Evolutionary conservation across 108 stramenopile species (phyloP).

Genomic region (Skeletonema grethae): DNA sequence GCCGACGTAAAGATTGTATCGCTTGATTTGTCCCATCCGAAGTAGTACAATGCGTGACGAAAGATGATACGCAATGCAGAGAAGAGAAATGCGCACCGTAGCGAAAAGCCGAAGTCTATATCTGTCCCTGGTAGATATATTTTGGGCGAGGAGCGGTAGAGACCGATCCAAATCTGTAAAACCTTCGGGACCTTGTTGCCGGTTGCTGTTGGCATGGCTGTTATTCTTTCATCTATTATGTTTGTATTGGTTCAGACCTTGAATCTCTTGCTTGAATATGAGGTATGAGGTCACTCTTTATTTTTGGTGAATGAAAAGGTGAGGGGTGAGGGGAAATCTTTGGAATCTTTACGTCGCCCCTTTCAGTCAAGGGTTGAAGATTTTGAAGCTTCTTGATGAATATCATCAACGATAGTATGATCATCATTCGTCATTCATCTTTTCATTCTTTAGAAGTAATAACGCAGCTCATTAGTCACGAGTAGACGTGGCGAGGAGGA

Average conservation of each 20-base stretch:
- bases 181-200: slow-evolving; percentile 2
- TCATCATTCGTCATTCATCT: neutral
- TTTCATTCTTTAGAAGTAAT: neutral
- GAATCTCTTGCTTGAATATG: no score
- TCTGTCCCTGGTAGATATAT: slow-evolving; percentile 27
- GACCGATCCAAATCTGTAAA: slow-evolving; percentile 26
- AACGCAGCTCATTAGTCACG: neutral
- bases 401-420: neutral
- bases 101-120: slow-evolving; percentile 33
- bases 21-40: slow-evolving; percentile 21
- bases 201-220: no score
- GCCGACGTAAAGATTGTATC: slow-evolving; percentile 24
- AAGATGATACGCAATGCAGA: slow-evolving; percentile 15
- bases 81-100: slow-evolving; percentile 22
- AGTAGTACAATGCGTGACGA: slow-evolving; percentile 11
- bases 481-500: slow-evolving; percentile 3
- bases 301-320: no score
- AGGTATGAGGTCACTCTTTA: no score
- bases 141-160: slow-evolving; percentile 40
- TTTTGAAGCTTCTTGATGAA: neutral
- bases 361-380: neutral
- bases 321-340: no score
- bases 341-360: neutral
- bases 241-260: no score
- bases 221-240: no score